Evolutionary conservation across 768 basidiomycete species (phyloP), one percentile per base, ranked within the genome.

Genomic region (Mycena vulgaris): DNA sequence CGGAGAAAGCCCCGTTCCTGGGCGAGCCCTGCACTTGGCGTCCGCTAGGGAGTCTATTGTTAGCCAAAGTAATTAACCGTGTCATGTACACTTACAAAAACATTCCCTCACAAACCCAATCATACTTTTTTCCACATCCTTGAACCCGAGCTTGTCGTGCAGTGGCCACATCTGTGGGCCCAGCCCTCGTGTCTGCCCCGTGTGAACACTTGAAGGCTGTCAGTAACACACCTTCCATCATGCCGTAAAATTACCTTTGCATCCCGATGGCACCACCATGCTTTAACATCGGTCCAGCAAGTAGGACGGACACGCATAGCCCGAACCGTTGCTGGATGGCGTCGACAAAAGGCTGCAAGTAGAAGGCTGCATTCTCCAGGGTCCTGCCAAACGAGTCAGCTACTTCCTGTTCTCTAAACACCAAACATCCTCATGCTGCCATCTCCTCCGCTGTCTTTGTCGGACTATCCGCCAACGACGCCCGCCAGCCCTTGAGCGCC

Each of bases 401-500:
- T 3, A n/a, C 9, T 47, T 47, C 7, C 13, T 6, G 21, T 47
- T 23, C n/a, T 23, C 45, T 8, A 9, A 25, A 30, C 5, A n/a
- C 27, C 21, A 17, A 13, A 40, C 21, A 64, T n/a, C n/a, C 63
- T 23, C 28, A 64, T 53, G 63, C 63, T 3, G 52, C 53, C n/a
- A 64, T 42, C 14, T 55, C 52, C 5, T 64, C 52, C 1, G 62
- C 37, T 5, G 30, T 56, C n/a, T 40, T 30, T 2, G 40, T 56
- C 10, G 63, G 63, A 7, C 23, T 40, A 13, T 64, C 63, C 16
- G 52, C 40, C 25, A 33, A 27, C 3, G 52, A 33, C n/a, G 30
- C 17, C 52, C 42, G 13, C 63, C 63, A 64, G 5, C 25, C 63
- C 31, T 23, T 10, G 40, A 64, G 0, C 1, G 4, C 23, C 40